These are phyloP conservation scores for Saposhnikovia divaricata DNA, from an alignment of 129 eudicot species.

Conservation along the genomic window DNA sequence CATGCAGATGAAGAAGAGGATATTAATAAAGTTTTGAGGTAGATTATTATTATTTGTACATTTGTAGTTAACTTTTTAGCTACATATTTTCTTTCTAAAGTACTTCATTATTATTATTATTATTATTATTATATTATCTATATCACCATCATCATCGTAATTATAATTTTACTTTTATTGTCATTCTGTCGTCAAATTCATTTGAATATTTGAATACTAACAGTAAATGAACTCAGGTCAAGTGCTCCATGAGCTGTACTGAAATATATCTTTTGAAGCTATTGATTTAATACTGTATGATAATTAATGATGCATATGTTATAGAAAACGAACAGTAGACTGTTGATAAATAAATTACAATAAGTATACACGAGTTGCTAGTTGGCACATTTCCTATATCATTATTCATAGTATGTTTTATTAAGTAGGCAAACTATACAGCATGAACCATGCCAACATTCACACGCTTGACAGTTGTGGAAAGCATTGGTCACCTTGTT, in stretches of 20 bases:
- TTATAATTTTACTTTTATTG: background rate
- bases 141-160: background rate
- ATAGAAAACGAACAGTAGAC: background rate
- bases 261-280: background rate
- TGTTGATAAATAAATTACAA: background rate
- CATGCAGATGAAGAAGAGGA: conserved; percentile 99
- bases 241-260: background rate
- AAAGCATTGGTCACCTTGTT: background rate
- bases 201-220: background rate
- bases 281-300: background rate
- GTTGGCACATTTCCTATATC: background rate
- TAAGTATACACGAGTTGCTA: background rate
- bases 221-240: background rate
- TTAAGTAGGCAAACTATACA: background rate
- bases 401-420: too few species aligned
- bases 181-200: background rate
- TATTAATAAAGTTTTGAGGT: conserved; percentile 83
- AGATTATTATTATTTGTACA: background rate
- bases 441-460: background rate
- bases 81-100: background rate
- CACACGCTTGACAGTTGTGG: background rate
- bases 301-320: background rate
- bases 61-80: background rate
- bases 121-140: background rate
- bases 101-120: background rate